Evolutionary conservation across 495 filamentous ascomycete genomes (phyloP).

Genomic region (Xylaria castorea): DNA sequence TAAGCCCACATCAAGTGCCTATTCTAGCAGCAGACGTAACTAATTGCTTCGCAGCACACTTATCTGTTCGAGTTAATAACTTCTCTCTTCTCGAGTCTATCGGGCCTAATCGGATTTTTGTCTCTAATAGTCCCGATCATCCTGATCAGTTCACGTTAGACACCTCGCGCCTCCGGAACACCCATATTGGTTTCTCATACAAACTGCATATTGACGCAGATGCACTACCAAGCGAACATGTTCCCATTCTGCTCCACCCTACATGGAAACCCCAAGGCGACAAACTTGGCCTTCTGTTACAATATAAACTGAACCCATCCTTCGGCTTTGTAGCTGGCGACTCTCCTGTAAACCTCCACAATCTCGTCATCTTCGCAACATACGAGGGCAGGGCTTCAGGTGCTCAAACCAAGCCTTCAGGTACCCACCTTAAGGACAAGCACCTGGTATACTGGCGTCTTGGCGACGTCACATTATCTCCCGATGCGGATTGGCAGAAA

Average conservation of each 20-base stretch:
- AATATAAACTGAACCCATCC: slow-evolving; percentile 83
- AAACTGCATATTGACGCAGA: slow-evolving; percentile 80
- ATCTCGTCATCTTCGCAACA: slow-evolving; percentile 79
- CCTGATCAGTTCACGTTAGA: slow-evolving; percentile 84
- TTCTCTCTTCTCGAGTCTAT: slow-evolving; percentile 92
- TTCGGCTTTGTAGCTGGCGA: slow-evolving; percentile 52
- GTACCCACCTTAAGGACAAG: slow-evolving; percentile 84
- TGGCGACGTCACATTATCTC: slow-evolving; percentile 74
- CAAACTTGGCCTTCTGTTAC: slow-evolving; percentile 81
- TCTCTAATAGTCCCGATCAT: slow-evolving; percentile 70
- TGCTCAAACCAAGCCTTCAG: slow-evolving; percentile 76
- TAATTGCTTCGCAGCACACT: slow-evolving; percentile 47
- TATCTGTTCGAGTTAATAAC: slow-evolving; percentile 86
- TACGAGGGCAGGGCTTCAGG: slow-evolving; percentile 73
- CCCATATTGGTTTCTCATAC: slow-evolving; percentile 91
- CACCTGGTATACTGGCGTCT: slow-evolving; percentile 89
- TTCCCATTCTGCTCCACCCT: slow-evolving; percentile 79
- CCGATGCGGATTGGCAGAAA: slow-evolving; percentile 62
- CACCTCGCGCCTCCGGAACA: slow-evolving; percentile 68
- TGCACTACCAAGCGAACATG: slow-evolving; percentile 57
- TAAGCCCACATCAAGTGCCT: slow-evolving; percentile 33
- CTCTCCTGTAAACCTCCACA: slow-evolving; percentile 70
- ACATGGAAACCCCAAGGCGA: slow-evolving; percentile 83
- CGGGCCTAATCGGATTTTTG: slow-evolving; percentile 90
- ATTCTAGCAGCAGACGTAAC: not conserved